A percentile compares a stretch with the other conserved stretches of the same genome.
phyloP scores from a whole-genome alignment of 2,329 filamentous ascomycete genomes.

The Raffaelea arxii region DNA sequence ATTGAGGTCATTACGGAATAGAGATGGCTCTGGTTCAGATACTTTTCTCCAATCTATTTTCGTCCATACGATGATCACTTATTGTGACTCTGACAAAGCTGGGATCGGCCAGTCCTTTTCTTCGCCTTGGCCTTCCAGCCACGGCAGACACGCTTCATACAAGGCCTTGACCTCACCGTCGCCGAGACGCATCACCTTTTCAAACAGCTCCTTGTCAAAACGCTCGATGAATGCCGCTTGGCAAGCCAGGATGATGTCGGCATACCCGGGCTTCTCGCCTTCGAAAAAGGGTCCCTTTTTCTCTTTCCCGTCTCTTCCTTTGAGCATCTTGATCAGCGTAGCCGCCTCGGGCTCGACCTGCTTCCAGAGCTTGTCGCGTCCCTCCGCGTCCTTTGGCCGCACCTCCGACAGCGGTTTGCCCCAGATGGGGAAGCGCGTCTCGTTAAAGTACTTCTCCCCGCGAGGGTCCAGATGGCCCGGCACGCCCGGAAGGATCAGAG shows the following conservation, averaged over 20 bases:
- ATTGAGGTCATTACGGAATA: too few relatives aligned
- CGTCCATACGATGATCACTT: too few relatives aligned
- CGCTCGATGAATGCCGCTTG: not conserved
- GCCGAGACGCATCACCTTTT: not conserved
- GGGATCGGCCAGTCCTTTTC: slow-evolving; percentile 5
- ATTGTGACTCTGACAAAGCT: too few relatives aligned
- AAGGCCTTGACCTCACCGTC: slow-evolving; percentile 3
- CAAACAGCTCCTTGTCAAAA: slow-evolving; percentile 1
- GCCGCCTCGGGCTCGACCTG: not conserved
- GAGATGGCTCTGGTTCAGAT: too few relatives aligned
- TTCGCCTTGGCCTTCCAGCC: slow-evolving; percentile 4
- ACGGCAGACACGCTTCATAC: slow-evolving; percentile 2
- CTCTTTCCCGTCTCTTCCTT: not conserved
- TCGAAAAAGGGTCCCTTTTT: slow-evolving; percentile 5
- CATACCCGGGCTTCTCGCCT: not conserved
- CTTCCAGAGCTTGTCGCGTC: not conserved
- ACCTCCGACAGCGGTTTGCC: slow-evolving; percentile 2
- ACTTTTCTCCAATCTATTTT: too few relatives aligned
- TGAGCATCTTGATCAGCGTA: not conserved
- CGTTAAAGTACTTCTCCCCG: not conserved
- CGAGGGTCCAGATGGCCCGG: slow-evolving; percentile 1
- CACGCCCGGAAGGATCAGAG: not conserved
- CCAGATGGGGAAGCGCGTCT: not conserved
- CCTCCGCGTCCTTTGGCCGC: not conserved
- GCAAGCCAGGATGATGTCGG: not conserved